phyloP scores from a whole-genome alignment of 1,284 basidiomycete species.

The Malassezia pachydermatis region DNA sequence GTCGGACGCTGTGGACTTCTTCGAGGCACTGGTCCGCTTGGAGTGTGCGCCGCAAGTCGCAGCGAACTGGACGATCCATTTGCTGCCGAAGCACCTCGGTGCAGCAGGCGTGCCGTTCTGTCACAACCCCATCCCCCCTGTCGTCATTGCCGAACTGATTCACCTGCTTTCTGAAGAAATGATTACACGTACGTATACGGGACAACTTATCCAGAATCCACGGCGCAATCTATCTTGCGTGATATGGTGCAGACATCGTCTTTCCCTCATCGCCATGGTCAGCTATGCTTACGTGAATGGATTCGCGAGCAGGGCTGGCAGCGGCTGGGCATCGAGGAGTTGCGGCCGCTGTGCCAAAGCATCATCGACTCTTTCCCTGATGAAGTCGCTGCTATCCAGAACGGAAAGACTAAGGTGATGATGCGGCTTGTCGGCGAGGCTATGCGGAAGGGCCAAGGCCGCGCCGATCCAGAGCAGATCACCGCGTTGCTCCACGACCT shows the following conservation, averaged over 20 bases:
- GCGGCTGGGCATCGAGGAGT: conserved; percentile 16
- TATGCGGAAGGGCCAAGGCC: conserved; percentile 72
- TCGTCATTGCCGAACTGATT: conserved; percentile 66
- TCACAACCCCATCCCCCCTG: conserved; percentile 37
- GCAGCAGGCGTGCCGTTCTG: conserved; percentile 25
- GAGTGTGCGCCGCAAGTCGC: conserved; percentile 51
- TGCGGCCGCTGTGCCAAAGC: conserved; percentile 54
- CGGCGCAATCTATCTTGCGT: conserved; percentile 40
- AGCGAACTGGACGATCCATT: conserved; percentile 62
- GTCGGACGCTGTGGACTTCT: conserved; percentile 31
- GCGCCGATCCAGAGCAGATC: conserved; percentile 55
- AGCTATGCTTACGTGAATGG: conserved; percentile 5
- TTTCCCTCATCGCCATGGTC: not conserved
- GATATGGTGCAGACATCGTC: conserved; percentile 22
- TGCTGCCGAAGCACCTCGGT: conserved; percentile 33
- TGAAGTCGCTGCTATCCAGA: conserved; percentile 61
- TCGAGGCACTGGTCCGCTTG: conserved; percentile 25
- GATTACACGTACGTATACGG: conserved; percentile 53
- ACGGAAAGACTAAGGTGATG: conserved; percentile 69
- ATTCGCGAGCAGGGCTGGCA: not conserved
- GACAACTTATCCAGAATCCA: conserved; percentile 14
- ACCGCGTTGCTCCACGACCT: conserved; percentile 2
- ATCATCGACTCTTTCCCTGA: conserved; percentile 62
- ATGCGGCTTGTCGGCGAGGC: conserved; percentile 80
- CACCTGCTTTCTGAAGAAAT: conserved; percentile 60